phyloP scores from a whole-genome alignment of 2,329 filamentous ascomycete species.

The Colletotrichum australisinense region DNA sequence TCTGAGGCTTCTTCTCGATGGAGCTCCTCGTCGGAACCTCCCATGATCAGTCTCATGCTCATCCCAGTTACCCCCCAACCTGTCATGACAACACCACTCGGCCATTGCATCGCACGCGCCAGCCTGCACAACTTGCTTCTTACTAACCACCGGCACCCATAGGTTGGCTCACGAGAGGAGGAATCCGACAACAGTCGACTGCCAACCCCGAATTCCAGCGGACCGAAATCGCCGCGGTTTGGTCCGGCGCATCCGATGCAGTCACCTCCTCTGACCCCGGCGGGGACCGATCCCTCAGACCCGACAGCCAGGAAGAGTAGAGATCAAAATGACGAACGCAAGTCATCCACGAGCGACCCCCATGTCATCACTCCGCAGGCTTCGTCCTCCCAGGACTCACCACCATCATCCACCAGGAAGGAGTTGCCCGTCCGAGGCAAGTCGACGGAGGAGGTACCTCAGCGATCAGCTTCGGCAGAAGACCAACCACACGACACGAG shows the following conservation, averaged over 20 bases:
- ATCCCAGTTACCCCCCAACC: not conserved
- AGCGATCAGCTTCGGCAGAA: slow-evolving; percentile 54
- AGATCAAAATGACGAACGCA: slow-evolving; percentile 44
- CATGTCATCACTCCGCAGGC: slow-evolving; percentile 76
- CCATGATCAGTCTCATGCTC: slow-evolving; percentile 2
- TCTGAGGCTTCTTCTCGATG: slow-evolving; percentile 13
- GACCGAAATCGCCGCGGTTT: slow-evolving; percentile 72
- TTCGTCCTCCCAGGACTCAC: slow-evolving; percentile 66
- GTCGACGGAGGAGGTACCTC: slow-evolving; percentile 55
- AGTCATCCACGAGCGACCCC: slow-evolving; percentile 50
- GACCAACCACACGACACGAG: slow-evolving; percentile 46
- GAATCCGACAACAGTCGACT: slow-evolving; percentile 72
- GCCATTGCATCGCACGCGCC: slow-evolving; percentile 22
- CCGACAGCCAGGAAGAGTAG: slow-evolving; percentile 44
- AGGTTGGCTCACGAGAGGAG: slow-evolving; percentile 72
- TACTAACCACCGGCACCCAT: slow-evolving; percentile 42
- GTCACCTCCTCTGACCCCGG: slow-evolving; percentile 90
- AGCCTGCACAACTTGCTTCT: slow-evolving; percentile 20
- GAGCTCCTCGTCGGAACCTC: slow-evolving; percentile 15
- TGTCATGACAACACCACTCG: slow-evolving; percentile 7
- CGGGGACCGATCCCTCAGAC: slow-evolving; percentile 70
- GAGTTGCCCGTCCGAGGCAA: slow-evolving; percentile 54
- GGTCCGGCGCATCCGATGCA: slow-evolving; percentile 81
- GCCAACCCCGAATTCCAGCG: slow-evolving; percentile 73
- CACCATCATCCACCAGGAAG: slow-evolving; percentile 53